Base-by-base conservation (phyloP, 305 asterid genomes). In the Fraxinus velutina region DNA sequence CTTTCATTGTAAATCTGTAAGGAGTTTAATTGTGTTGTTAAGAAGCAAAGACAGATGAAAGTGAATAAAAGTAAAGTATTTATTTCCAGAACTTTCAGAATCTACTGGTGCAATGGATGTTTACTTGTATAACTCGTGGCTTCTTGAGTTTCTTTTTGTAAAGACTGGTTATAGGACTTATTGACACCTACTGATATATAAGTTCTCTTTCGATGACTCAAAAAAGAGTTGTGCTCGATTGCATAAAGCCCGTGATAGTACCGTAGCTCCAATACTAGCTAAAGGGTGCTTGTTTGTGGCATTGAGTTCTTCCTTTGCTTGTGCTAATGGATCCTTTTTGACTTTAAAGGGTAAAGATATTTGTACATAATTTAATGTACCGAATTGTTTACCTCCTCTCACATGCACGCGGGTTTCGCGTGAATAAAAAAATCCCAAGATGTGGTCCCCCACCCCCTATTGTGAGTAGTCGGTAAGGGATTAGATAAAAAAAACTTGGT, bases 41-140 rank as follows among this genome's bases (percentile, higher is more conserved):
- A 30, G n/a, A 79, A 55, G 76, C 39, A 57, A 6, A 60, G 42
- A 47, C 52, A 27, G 73, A 22, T 82, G 75, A 79, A 13, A 82
- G 84, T 78, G 80, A 78, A 79, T 86, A 79, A 57, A 74, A 71
- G 24, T 55, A 21, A 29, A 33, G 39, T 47, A 75, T 78, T 80
- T n/a, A 44, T 82, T 64, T 74, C 68, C 13, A 57, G 12, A 19
- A 57, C 29, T 57, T 57, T 57, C 66, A 57, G 68, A 57, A 57
- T 57, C 68, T 57, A 57, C 68, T 57, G 29, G 12, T 6, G 68
- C 30, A 57, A 10, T 57, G 68, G 68, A 17, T 50, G 62, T n/a
- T 50, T 15, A n/a, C 21, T 4, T n/a, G 62, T 15, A 50, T 15
- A 15, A 50, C 62, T 50, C 5, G 22, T 50, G 62, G 62, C n/a